Evolutionary conservation across 495 filamentous ascomycete species (phyloP), one percentile per base, ranked within the genome.

Genomic region (Penicillium herquei): DNA sequence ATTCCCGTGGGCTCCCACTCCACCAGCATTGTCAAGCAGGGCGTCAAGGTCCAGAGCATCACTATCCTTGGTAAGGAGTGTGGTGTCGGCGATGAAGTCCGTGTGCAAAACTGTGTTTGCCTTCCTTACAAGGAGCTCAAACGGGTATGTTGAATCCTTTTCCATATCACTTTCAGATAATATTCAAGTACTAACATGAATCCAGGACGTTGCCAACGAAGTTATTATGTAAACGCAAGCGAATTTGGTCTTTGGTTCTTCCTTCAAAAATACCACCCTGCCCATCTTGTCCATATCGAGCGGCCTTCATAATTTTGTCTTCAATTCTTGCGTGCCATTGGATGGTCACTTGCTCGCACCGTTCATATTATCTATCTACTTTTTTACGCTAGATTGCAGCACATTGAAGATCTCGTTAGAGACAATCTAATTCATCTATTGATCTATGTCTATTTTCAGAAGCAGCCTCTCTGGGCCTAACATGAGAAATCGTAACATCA

Each of bases 101-200:
- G 92, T 51, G 92, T 99, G 61, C 94, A 97, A 78, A 99, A 99
- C 77, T 99, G 94, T 70, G 87, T 99, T 54, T 97, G 94, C 73
- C 73, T 99, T 78, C 94, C 94, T 21, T 96, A 92, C 70, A 99
- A 99, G 83, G 95, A 98, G 73, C 77, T 99, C 69, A 99, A 98
- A 84, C 84, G 91, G 78, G 93, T 96, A 79, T 71, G 91, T 87
- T 26, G 43, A 35, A 26, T 13, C 11, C 21, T 11, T 39, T 26
- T 39, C 16, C 11, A 26, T 14, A 34, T 41, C 40, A 34, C 17
- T 49, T 39, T n/a, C 11, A 40, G 3, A 16, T 18, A n/a, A 46
- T 55, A 18, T 17, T n/a, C n/a, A n/a, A n/a, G 7, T 49, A 43
- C 17, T 53, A 56, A 54, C 44, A n/a, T 30, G 46, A 16, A 49